These are phyloP conservation scores for Yamadazyma endophytica DNA, from an alignment of 805 yeast species.

Conservation along the genomic window DNA sequence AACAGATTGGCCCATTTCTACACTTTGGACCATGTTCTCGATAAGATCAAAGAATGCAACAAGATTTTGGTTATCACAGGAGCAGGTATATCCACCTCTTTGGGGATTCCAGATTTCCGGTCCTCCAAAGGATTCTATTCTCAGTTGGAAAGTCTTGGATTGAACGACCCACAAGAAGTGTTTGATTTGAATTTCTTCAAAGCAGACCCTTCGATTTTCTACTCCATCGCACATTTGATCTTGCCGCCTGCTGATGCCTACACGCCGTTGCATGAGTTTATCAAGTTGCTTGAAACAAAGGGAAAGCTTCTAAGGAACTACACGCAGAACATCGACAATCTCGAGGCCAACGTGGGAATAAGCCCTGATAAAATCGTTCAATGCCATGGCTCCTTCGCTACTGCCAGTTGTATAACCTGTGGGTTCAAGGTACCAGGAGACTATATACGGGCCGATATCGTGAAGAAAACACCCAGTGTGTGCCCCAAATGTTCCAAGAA, in stretches of 20 bases:
- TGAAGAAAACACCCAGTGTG: slow-evolving; percentile 46
- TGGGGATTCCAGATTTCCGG: slow-evolving; percentile 44
- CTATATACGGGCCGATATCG: slow-evolving; percentile 40
- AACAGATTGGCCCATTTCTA: slow-evolving; percentile 49
- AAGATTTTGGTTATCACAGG: slow-evolving; percentile 40
- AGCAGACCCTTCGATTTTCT: slow-evolving; percentile 35
- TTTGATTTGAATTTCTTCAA: slow-evolving; percentile 36
- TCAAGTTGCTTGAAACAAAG: slow-evolving; percentile 31
- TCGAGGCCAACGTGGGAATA: slow-evolving; percentile 48
- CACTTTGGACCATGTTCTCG: slow-evolving; percentile 56
- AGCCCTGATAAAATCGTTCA: slow-evolving; percentile 60
- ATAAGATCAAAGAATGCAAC: slow-evolving; percentile 48
- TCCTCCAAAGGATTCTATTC: slow-evolving; percentile 62
- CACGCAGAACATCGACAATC: slow-evolving; percentile 43
- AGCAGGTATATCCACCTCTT: slow-evolving; percentile 42
- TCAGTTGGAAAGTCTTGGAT: slow-evolving; percentile 42
- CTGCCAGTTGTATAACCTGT: slow-evolving; percentile 77
- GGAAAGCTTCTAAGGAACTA: slow-evolving; percentile 37
- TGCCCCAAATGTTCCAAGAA: slow-evolving; percentile 43
- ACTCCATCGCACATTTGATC: slow-evolving; percentile 42
- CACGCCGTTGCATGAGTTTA: slow-evolving; percentile 38
- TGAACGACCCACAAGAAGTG: slow-evolving; percentile 43
- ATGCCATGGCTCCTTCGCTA: slow-evolving; percentile 76
- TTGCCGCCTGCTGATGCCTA: slow-evolving; percentile 34
- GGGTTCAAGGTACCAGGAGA: slow-evolving; percentile 51